Evolutionary conservation across 2,329 filamentous ascomycete genomes (phyloP).

Genomic region (Aspergillus texensis): DNA sequence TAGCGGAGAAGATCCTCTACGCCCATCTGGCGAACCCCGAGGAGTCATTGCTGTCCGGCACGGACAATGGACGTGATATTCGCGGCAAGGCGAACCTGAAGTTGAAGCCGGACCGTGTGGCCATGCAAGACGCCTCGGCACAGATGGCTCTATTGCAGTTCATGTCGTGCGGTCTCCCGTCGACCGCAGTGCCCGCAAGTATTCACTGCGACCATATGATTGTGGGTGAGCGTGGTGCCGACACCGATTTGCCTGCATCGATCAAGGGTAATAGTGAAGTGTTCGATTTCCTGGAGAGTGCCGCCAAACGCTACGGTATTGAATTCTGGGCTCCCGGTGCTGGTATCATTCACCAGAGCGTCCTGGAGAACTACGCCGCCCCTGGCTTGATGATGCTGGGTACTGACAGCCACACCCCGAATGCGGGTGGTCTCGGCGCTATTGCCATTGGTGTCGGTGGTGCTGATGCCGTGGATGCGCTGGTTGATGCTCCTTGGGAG

Average conservation of each 20-base stretch:
- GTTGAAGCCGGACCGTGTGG: slow-evolving; percentile 94
- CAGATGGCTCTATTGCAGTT: slow-evolving; percentile 99
- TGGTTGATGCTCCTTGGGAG: slow-evolving; percentile 97
- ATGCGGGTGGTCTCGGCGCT: slow-evolving; percentile 90
- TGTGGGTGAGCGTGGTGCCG: slow-evolving; percentile 87
- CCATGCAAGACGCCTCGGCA: slow-evolving; percentile 98
- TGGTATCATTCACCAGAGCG: slow-evolving; percentile 96
- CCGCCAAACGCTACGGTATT: slow-evolving; percentile 86
- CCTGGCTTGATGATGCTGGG: slow-evolving; percentile 98
- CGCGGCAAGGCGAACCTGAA: slow-evolving; percentile 90
- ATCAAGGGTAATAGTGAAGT: slow-evolving; percentile 95
- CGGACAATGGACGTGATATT: slow-evolving; percentile 80
- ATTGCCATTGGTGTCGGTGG: slow-evolving; percentile 97
- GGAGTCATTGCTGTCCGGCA: slow-evolving; percentile 80
- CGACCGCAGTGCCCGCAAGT: slow-evolving; percentile 90
- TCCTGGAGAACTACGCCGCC: slow-evolving; percentile 96
- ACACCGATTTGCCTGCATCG: slow-evolving; percentile 79
- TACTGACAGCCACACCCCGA: slow-evolving; percentile 95
- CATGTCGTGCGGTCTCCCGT: slow-evolving; percentile 91
- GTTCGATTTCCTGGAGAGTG: slow-evolving; percentile 94
- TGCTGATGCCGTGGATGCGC: slow-evolving; percentile 93
- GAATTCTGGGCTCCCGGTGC: slow-evolving; percentile 95
- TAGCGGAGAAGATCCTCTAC: slow-evolving; percentile 98
- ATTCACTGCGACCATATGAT: slow-evolving; percentile 99
- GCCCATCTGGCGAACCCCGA: slow-evolving; percentile 89